Base-by-base conservation (phyloP, 2,329 filamentous ascomycete species). In the Tolypocladium guangdongense region DNA sequence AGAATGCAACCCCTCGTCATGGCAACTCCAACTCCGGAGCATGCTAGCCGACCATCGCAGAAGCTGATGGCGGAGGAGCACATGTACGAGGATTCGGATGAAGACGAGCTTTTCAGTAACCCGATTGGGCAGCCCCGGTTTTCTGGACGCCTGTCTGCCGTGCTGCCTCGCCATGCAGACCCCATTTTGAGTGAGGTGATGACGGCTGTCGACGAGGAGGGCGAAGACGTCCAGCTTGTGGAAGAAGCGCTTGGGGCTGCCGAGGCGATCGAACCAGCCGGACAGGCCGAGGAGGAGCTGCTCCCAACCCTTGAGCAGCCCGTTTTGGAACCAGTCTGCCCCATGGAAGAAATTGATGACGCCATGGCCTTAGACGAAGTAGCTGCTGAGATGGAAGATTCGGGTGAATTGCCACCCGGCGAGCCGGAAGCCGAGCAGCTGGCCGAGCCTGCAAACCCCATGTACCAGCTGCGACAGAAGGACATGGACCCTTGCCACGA, bases 131-230 rank as follows among this genome's bases (percentile, higher is more conserved):
- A 65, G 27, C 64, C 74, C 30, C 61, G 66, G 30, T 77, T 78
- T 57, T 70, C 73, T 4, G 74, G 73, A 5, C 72, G 73, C 7
- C 59, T 77, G 22, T 77, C 74, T 35, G 70, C 73, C 14, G 70
- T 75, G 8, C 60, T 76, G 30, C 72, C 74, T 51, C 69, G 73
- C 27, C 62, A 74, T 50, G 70, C 68, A 0, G 72, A 77, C 35
- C 71, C 71, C 4, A 61, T 61, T 4, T 62, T 69, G 30, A 64
- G 66, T 47, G 65, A 69, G 33, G 68, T 67, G 37, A 59, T 60
- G 47, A 61, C 65, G 4, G 64, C 65, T 51, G 57, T 64, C 22
- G 66, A 70, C 18, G 66, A 66, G 50, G 56, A 56, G 8, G 56
- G 54, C 5, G 56, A 60, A 1, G 56, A 54, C 12, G 30, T 37